Base-by-base conservation (phyloP, 768 basidiomycete genomes). In the Dendrothele bispora region DNA sequence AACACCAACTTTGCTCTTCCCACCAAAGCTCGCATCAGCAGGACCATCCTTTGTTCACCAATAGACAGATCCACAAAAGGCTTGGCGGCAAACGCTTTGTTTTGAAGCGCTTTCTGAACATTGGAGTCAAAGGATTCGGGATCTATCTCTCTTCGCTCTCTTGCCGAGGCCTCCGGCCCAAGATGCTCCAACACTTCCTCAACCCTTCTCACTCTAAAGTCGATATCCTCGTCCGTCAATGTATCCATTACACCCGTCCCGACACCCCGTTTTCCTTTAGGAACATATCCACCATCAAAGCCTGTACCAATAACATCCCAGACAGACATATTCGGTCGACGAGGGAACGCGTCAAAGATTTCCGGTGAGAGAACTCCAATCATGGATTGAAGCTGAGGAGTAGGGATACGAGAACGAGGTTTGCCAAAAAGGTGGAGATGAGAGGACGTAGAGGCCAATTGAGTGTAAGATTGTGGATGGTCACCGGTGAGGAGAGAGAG, bases 391-490 rank as follows among this genome's bases (percentile, higher is more conserved):
- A 94, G 75, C 39, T 73, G 66, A 0, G 85, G 75, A 0, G 91
- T 95, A 0, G 95, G 77, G 39, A 83, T 81, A 2, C 69, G 68
- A 10, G 75, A 64, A 5, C 93, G 84, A 3, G 83, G 84, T 24
- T 72, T 70, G 36, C 74, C 73, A 55, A 91, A 85, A 50, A 91
- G 74, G 10, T 61, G 59, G 15, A 91, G 73, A 21, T 69, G 58
- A 8, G 72, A 61, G 84, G 78, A n/a, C 74, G 75, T 35, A 69
- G 65, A 34, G 69, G 70, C 57, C 7, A 63, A 62, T 59, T 91
- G 89, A 4, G 84, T 85, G 70, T 88, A 98, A 1, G 95, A 98
- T 52, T 93, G 91, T 0, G 95, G 95, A 64, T 98, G 95, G 61
- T 95, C 93, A 21, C 95, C 95, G 0, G 92, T 92, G 30, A 99